Evolutionary conservation across 1,284 basidiomycete species (phyloP).

Genomic region (Melanopsichium pennsylvanicum): DNA sequence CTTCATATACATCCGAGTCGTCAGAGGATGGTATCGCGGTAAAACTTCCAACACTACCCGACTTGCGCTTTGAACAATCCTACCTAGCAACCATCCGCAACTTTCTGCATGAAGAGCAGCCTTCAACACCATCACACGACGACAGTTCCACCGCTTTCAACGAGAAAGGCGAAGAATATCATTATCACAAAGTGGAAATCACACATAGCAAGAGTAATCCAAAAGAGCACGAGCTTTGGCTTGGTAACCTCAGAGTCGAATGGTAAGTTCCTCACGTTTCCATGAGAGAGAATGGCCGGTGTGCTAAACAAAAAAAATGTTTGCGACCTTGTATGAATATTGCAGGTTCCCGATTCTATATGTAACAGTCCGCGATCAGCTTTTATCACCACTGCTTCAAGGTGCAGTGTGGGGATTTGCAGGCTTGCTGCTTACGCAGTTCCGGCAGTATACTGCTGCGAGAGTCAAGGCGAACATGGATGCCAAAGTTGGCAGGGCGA

Average conservation of each 20-base stretch:
- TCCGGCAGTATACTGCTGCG: slow-evolving; percentile 31
- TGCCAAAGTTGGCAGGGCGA: background rate
- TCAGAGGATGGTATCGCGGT: background rate
- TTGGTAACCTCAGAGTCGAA: slow-evolving; percentile 53
- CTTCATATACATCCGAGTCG: slow-evolving; percentile 12
- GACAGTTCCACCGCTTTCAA: background rate
- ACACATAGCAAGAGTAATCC: slow-evolving; percentile 13
- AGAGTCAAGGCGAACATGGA: too few relatives aligned
- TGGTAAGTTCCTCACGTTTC: slow-evolving; percentile 39
- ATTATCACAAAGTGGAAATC: slow-evolving; percentile 24
- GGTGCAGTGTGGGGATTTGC: slow-evolving; percentile 55
- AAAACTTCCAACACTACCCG: slow-evolving; percentile 43
- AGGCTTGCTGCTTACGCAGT: slow-evolving; percentile 38
- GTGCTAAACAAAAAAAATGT: background rate
- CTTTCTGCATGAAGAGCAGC: slow-evolving; percentile 45
- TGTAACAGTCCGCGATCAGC: slow-evolving; percentile 57
- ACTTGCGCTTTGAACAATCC: slow-evolving; percentile 58
- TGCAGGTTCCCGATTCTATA: slow-evolving; percentile 53
- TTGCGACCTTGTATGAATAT: background rate
- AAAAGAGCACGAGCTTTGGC: slow-evolving; percentile 48
- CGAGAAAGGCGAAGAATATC: slow-evolving; percentile 12
- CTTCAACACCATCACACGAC: background rate
- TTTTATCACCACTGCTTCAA: slow-evolving; percentile 55
- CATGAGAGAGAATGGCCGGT: too few relatives aligned
- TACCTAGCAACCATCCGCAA: slow-evolving; percentile 53